Evolutionary conservation across 306 rosid genomes (phyloP), one percentile per base, ranked within the genome.

Genomic region (Rubus idaeus): DNA sequence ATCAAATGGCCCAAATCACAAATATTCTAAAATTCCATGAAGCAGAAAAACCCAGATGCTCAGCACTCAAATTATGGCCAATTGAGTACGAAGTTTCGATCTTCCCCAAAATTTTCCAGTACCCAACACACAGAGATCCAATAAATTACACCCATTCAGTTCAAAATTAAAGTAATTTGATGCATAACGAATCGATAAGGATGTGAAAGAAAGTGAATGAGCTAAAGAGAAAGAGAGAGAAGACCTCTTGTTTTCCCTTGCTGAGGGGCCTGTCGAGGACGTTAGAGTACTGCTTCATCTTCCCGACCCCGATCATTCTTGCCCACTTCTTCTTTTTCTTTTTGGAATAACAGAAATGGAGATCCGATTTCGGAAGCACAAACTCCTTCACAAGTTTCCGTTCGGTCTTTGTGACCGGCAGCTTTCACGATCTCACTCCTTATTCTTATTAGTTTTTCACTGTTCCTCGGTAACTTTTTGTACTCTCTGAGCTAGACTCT

Each of bases 201-300:
- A 23, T 23, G 26, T 23, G 26, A 23, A 23, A 23, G 5, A 30
- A 60, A 67, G 49, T 2, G 35, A 62, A 47, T 8, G 49, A 70
- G 53, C 8, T 12, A 21, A 39, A 73, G 56, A 21, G 55, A 70
- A 13, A 20, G 62, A 42, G 55, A 72, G 45, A 58, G 23, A 26
- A 23, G 30, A 88, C 91, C 90, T 90, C 94, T 72, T 88, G 91
- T 81, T 88, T 90, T 73, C 90, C 90, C 86, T 86, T 90, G 83
- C 82, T 82, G 84, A 95, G 89, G 72, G 99, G 99, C 77, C 84
- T 90, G 71, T 95, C 99, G 68, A 95, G 97, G 77, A 95, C 97
- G 74, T 95, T 95, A n/a, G 88, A 62, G 81, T 92, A 95, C 79
- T 92, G 99, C 88, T 95, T 95, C 77, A 89, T 81, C 91, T 95